phyloP scores from a whole-genome alignment of 1,284 basidiomycete species.

The Ganoderma lingzhi region DNA sequence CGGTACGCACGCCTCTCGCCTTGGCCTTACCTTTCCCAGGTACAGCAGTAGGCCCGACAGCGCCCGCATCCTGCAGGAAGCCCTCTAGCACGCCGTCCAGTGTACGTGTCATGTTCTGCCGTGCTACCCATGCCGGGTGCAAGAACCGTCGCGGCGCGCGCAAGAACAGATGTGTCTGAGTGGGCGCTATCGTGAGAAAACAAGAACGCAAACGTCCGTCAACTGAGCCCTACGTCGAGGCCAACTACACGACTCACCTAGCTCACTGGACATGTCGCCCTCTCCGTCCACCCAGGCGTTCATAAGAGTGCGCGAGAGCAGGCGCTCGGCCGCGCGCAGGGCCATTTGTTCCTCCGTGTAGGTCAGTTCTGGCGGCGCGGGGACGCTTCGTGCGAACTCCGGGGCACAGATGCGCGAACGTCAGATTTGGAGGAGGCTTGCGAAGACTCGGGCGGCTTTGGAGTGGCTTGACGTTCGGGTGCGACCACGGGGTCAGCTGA shows the following conservation, averaged over 20 bases:
- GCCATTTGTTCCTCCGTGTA: slow-evolving; percentile 56
- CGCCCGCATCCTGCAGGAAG: slow-evolving; percentile 48
- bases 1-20: slow-evolving; percentile 47
- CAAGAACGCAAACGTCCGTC: background rate
- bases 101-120: slow-evolving; percentile 58
- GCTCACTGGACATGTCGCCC: slow-evolving; percentile 65
- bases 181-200: slow-evolving; percentile 56
- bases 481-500: background rate
- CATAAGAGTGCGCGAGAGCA: slow-evolving; percentile 69
- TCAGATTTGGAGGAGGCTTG: slow-evolving; percentile 18
- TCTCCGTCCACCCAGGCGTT: slow-evolving; percentile 60
- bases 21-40: slow-evolving; percentile 32
- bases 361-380: slow-evolving; percentile 31
- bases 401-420: background rate
- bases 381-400: slow-evolving; percentile 15
- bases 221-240: background rate
- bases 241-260: slow-evolving; percentile 52
- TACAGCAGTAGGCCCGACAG: slow-evolving; percentile 11
- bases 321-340: slow-evolving; percentile 62
- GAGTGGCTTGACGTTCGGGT: background rate
- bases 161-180: slow-evolving; percentile 73
- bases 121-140: slow-evolving; percentile 78
- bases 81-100: slow-evolving; percentile 43
- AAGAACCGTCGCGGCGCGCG: slow-evolving; percentile 74
- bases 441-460: slow-evolving; percentile 2